Conservation (phyloP, 441 rosid genomes). For the Eutrema salsugineum region DNA sequence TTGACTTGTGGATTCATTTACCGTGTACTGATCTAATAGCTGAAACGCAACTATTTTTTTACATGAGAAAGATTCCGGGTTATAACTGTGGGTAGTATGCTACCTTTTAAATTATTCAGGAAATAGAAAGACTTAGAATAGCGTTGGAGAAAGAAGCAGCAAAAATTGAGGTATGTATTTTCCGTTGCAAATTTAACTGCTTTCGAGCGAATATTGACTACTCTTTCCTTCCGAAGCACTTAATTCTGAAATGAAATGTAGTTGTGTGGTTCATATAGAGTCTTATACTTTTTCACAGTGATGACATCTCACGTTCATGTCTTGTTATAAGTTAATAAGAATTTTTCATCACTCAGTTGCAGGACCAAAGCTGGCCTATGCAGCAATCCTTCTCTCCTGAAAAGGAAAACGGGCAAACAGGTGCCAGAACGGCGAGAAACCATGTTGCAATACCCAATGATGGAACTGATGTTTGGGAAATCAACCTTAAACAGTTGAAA, state of each 20-base stretch:
- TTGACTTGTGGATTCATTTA: not conserved
- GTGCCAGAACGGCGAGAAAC: conserved; percentile 32
- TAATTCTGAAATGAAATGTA: not conserved
- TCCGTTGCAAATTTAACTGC: not conserved
- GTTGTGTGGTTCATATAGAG: not conserved
- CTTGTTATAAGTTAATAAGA: not conserved
- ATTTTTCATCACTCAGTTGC: conserved; percentile 19
- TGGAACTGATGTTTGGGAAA: conserved; percentile 80
- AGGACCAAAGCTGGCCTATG: conserved; percentile 60
- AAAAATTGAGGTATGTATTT: conserved; percentile 56
- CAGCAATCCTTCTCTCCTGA: conserved; percentile 47
- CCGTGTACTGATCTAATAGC: not conserved
- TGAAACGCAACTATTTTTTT: not conserved
- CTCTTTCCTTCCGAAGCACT: not conserved
- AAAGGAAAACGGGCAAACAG: conserved; percentile 38
- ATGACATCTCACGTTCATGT: conserved; percentile 3
- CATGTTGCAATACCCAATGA: conserved; percentile 63
- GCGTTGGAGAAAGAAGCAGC: conserved; percentile 60
- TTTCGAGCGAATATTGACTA: not conserved
- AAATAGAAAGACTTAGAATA: conserved; percentile 48
- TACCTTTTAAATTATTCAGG: conserved; percentile 38
- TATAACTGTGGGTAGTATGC: conserved; percentile 23
- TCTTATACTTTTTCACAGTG: not conserved
- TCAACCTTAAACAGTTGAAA: conserved; percentile 47
- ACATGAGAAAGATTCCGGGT: not conserved